phyloP scores from a whole-genome alignment of 2,329 filamentous ascomycete genomes.

The Curvularia verruculosa region DNA sequence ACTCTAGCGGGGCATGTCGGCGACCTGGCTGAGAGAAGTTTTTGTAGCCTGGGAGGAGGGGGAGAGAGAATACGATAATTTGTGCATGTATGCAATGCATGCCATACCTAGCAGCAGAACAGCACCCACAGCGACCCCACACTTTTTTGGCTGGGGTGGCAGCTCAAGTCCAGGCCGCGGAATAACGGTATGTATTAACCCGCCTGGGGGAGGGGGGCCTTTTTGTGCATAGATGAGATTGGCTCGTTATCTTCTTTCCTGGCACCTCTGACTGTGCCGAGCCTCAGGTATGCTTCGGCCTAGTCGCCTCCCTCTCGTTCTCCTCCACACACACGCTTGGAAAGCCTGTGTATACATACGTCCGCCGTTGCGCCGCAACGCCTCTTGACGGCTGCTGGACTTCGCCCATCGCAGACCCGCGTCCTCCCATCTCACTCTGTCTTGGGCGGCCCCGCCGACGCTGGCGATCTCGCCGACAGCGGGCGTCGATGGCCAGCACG shows the following conservation, averaged over 20 bases:
- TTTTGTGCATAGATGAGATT: neutral
- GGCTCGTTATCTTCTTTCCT: slow-evolving; percentile 11
- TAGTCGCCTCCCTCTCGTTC: slow-evolving; percentile 16
- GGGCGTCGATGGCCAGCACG: slow-evolving; percentile 38
- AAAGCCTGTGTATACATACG: slow-evolving; percentile 19
- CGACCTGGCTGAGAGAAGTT: slow-evolving; percentile 14
- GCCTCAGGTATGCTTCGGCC: slow-evolving; percentile 13
- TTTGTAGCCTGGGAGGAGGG: neutral
- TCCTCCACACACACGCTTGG: slow-evolving; percentile 10
- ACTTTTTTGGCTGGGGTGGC: slow-evolving; percentile 1
- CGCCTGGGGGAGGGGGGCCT: slow-evolving; percentile 8
- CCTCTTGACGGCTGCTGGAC: slow-evolving; percentile 12
- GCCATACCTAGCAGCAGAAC: too few species aligned
- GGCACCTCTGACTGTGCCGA: slow-evolving; percentile 16
- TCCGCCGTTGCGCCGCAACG: slow-evolving; percentile 26
- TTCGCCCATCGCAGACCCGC: slow-evolving; percentile 8
- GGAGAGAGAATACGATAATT: slow-evolving; percentile 1
- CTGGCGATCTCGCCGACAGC: slow-evolving; percentile 21
- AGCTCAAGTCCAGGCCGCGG: slow-evolving; percentile 1
- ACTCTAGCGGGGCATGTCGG: slow-evolving; percentile 19
- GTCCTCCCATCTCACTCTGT: slow-evolving; percentile 4
- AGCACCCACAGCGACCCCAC: slow-evolving; percentile 18
- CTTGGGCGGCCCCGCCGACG: slow-evolving; percentile 18
- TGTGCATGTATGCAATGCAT: neutral
- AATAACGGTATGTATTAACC: neutral